Conservation (phyloP, 2,329 filamentous ascomycete species). For the Laburnicola sp. region DNA sequence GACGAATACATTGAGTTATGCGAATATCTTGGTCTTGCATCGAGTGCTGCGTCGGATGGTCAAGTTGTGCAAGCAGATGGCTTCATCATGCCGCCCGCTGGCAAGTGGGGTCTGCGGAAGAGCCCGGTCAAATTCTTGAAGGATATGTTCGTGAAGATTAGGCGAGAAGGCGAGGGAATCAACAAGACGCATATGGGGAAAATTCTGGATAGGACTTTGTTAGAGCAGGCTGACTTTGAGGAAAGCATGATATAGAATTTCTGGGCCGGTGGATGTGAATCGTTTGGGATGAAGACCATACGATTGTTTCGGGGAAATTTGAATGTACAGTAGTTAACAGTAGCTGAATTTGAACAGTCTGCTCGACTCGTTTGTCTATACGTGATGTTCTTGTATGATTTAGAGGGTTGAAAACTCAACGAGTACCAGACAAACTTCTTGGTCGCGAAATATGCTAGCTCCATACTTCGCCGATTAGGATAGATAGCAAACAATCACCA, state of each 20-base stretch:
- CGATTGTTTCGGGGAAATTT: too few species aligned
- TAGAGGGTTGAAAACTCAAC: too few species aligned
- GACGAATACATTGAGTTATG: conserved; percentile 60
- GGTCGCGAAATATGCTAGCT: too few species aligned
- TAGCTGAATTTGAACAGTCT: too few species aligned
- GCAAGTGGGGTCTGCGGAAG: conserved; percentile 36
- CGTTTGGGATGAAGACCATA: too few species aligned
- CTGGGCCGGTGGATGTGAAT: too few species aligned
- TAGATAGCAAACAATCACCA: too few species aligned
- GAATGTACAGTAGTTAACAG: too few species aligned
- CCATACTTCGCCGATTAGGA: too few species aligned
- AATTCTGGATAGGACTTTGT: conserved; percentile 41
- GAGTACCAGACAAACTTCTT: too few species aligned
- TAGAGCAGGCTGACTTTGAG: conserved; percentile 41
- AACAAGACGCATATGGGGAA: conserved; percentile 52
- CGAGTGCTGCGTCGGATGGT: conserved; percentile 19
- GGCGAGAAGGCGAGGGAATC: conserved; percentile 43
- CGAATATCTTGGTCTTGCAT: conserved; percentile 56
- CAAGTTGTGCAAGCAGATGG: conserved; percentile 39
- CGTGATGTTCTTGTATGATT: too few species aligned
- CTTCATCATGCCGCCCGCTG: conserved; percentile 38
- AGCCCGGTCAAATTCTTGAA: conserved; percentile 51
- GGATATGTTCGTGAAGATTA: conserved; percentile 36
- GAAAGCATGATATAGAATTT: neutral
- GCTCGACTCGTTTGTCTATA: too few species aligned